A percentile compares a stretch with the other conserved stretches of the same genome.
Conservation (phyloP, 192 early-diverging fungal species). For the Chytriomyces hyalinus region DNA sequence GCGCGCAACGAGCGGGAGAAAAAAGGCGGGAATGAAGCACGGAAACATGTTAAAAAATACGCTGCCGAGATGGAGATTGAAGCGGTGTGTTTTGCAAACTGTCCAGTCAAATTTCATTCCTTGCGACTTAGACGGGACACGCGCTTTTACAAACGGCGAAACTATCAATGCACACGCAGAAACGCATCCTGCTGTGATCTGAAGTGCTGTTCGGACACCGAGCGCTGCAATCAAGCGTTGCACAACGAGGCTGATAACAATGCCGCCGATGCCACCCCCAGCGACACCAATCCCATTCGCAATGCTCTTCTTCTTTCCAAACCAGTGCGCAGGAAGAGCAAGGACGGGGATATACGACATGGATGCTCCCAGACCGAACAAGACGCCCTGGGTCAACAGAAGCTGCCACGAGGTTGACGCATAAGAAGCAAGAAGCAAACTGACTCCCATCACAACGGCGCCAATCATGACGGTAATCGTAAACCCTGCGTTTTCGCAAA, state of each 20-base stretch:
- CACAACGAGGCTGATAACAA: conserved; percentile 64
- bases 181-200: conserved; percentile 64
- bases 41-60: conserved; percentile 44
- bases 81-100: background rate
- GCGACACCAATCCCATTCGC: conserved; percentile 74
- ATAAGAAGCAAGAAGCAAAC: background rate
- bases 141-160: background rate
- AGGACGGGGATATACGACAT: conserved; percentile 69
- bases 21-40: conserved; percentile 8
- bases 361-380: conserved; percentile 74
- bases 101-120: conserved; percentile 15
- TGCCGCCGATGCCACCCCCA: conserved; percentile 75
- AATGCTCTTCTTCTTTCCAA: conserved; percentile 62
- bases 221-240: conserved; percentile 63
- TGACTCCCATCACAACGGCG: background rate
- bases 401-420: background rate
- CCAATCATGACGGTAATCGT: conserved; percentile 41
- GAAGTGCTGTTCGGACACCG: conserved; percentile 68
- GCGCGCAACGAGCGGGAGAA: conserved; percentile 10
- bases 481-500: conserved; percentile 54
- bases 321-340: conserved; percentile 73
- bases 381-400: conserved; percentile 67
- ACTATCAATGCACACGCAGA: conserved; percentile 30
- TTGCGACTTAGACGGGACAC: background rate
- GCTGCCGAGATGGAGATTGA: background rate